Evolutionary conservation across 768 basidiomycete species (phyloP).

Genomic region (Lactifluus hygrophoroides): DNA sequence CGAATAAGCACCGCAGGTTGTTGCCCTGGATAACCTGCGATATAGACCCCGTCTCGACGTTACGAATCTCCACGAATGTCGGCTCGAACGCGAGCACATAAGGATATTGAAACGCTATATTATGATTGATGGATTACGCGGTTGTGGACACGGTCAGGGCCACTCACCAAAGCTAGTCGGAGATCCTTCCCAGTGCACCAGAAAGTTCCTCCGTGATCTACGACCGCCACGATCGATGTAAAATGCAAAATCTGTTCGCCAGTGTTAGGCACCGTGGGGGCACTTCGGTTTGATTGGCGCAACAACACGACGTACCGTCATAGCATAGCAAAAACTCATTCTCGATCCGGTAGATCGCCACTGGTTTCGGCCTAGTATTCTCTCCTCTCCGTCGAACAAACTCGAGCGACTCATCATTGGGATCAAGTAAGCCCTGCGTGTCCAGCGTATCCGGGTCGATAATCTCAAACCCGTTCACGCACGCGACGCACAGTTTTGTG

Average conservation of each 20-base stretch:
- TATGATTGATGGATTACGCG: background rate
- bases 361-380: constrained; percentile 79
- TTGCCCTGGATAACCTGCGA: constrained; percentile 94
- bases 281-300: background rate
- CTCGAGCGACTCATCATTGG: constrained; percentile 81
- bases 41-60: constrained; percentile 86
- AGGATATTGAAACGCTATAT: constrained; percentile 89
- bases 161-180: constrained; percentile 89
- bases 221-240: constrained; percentile 97
- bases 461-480: constrained; percentile 96
- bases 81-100: constrained; percentile 96
- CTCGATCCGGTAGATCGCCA: constrained; percentile 95
- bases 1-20: constrained; percentile 83
- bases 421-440: constrained; percentile 92
- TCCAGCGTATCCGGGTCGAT: constrained; percentile 96
- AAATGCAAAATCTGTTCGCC: constrained; percentile 82
- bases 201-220: constrained; percentile 83
- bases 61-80: constrained; percentile 91
- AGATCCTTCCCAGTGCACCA: constrained; percentile 93
- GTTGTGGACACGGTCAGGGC: background rate
- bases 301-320: constrained; percentile 57
- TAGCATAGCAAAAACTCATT: constrained; percentile 97
- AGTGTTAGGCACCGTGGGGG: too few species aligned
- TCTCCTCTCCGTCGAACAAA: constrained; percentile 83
- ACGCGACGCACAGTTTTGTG: constrained; percentile 94